Conservation (phyloP, 768 basidiomycete genomes). For the Termitomyces sp. region DNA sequence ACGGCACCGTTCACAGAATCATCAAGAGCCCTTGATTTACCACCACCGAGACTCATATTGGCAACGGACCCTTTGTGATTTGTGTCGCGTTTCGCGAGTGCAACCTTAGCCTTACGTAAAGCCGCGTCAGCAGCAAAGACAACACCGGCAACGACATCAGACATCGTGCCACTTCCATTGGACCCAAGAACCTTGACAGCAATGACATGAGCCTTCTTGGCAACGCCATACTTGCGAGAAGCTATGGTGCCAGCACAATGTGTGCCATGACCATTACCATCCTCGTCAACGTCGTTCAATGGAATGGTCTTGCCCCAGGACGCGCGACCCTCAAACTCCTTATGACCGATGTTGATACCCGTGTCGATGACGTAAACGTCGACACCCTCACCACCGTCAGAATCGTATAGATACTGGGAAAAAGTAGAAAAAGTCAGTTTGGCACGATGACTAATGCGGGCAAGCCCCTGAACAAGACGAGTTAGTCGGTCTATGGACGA, state of each 20-base stretch:
- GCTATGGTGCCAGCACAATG: conserved; percentile 97
- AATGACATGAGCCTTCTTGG: conserved; percentile 84
- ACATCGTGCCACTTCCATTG: conserved; percentile 92
- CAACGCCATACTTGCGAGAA: conserved; percentile 90
- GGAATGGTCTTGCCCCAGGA: conserved; percentile 94
- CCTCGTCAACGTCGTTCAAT: conserved; percentile 73
- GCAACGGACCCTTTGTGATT: conserved; percentile 91
- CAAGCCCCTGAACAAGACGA: conserved; percentile 68
- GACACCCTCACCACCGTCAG: conserved; percentile 81
- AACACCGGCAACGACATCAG: conserved; percentile 88
- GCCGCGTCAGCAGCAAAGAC: conserved; percentile 64
- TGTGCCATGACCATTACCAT: conserved; percentile 93
- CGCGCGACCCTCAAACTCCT: conserved; percentile 86
- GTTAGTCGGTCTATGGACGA: conserved; percentile 12
- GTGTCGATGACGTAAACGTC: conserved; percentile 89
- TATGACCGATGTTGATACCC: conserved; percentile 82
- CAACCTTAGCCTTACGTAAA: conserved; percentile 47
- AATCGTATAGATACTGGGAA: conserved; percentile 70
- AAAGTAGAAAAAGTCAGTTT: conserved; percentile 78
- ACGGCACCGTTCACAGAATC: conserved; percentile 83
- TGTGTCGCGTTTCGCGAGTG: conserved; percentile 67
- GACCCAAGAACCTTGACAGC: conserved; percentile 95
- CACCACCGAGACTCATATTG: conserved; percentile 97
- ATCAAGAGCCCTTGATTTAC: conserved; percentile 83
- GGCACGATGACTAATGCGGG: conserved; percentile 85